Evolutionary conservation across 2,329 filamentous ascomycete genomes (phyloP).

Genomic region (Penicillium sp.): DNA sequence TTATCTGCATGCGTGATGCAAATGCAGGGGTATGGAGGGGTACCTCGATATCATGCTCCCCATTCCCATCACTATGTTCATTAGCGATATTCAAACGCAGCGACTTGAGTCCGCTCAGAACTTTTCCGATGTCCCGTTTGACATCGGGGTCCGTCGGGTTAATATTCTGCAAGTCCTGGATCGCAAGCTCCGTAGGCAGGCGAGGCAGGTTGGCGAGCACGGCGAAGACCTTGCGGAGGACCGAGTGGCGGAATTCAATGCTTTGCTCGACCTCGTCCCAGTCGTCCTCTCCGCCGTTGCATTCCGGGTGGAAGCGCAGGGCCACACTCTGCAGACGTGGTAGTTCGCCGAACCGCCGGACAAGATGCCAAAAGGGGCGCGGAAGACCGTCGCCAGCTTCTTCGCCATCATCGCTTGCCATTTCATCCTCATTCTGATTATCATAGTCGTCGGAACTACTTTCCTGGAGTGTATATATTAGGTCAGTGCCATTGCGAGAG

Average conservation of each 20-base stretch:
- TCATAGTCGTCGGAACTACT: not conserved
- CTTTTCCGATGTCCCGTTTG: not conserved
- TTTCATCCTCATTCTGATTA: not conserved
- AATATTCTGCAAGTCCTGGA: slow-evolving; percentile 16
- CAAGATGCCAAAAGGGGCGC: not conserved
- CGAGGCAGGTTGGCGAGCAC: not conserved
- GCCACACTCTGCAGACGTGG: slow-evolving; percentile 10
- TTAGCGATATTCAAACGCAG: slow-evolving; percentile 18
- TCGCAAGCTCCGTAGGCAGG: not conserved
- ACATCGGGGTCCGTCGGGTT: not conserved
- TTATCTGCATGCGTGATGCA: not conserved
- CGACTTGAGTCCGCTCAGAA: not conserved
- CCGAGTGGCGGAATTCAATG: not conserved
- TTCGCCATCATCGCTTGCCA: not conserved
- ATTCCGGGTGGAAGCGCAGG: slow-evolving; percentile 11
- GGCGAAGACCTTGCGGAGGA: slow-evolving; percentile 1
- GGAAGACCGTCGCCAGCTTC: not conserved
- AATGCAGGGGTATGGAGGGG: no score
- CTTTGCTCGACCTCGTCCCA: not conserved
- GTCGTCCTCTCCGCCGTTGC: not conserved
- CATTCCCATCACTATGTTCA: not conserved
- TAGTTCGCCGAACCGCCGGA: slow-evolving; percentile 7
- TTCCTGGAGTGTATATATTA: not conserved
- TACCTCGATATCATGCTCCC: no score
- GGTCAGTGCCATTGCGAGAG: not conserved